Percentiles rank a stretch among this genome's conserved stretches.
Conservation (phyloP, 2,329 filamentous ascomycete species). For the Dactylonectria macrodidyma region DNA sequence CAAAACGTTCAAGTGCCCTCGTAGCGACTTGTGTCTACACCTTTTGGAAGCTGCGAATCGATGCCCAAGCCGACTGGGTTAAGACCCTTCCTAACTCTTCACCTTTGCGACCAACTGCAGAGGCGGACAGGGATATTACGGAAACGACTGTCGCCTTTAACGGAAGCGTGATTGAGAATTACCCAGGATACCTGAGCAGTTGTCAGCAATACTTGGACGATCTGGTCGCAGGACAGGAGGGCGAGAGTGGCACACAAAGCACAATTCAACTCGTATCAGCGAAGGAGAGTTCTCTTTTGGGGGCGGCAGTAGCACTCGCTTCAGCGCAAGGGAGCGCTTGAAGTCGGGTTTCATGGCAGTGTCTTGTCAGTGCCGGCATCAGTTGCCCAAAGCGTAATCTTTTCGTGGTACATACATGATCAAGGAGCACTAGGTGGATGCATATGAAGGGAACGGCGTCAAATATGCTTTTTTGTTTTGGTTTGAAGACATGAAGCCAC, state of each 20-base stretch:
- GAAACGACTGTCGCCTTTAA: slow-evolving; percentile 81
- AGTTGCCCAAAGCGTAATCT: background rate
- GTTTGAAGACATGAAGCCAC: background rate
- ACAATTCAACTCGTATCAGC: slow-evolving; percentile 76
- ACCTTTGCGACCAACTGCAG: slow-evolving; percentile 60
- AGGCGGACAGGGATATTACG: slow-evolving; percentile 63
- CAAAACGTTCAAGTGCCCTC: slow-evolving; percentile 71
- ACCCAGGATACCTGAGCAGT: slow-evolving; percentile 75
- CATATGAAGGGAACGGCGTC: slow-evolving; percentile 27
- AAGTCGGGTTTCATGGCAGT: slow-evolving; percentile 6
- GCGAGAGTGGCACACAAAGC: slow-evolving; percentile 53
- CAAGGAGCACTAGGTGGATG: slow-evolving; percentile 2
- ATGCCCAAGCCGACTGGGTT: slow-evolving; percentile 59
- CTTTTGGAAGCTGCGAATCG: slow-evolving; percentile 70
- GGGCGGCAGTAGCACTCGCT: slow-evolving; percentile 80
- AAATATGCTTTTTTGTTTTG: slow-evolving; percentile 18
- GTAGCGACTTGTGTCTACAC: slow-evolving; percentile 72
- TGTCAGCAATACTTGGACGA: slow-evolving; percentile 76
- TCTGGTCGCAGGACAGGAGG: slow-evolving; percentile 60
- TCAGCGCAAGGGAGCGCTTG: slow-evolving; percentile 49
- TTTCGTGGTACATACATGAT: background rate
- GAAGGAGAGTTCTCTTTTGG: slow-evolving; percentile 81
- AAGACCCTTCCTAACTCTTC: slow-evolving; percentile 50
- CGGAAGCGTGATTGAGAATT: slow-evolving; percentile 84
- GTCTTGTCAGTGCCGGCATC: background rate